Conservation (phyloP, 345 rosid species). For the Eutrema yunnanense region DNA sequence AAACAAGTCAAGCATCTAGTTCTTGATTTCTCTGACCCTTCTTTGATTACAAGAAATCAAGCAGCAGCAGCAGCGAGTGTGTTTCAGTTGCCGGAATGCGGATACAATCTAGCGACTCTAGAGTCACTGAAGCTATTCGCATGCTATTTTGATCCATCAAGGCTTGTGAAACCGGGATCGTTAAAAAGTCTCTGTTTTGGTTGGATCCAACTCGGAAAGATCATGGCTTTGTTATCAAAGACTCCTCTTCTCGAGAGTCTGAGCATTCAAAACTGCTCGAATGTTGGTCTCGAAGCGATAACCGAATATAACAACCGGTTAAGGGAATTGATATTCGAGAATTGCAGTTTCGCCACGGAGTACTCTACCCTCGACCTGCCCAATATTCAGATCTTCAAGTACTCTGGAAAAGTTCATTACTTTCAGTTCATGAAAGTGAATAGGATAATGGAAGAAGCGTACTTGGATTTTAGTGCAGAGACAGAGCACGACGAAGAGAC, state of each 20-base stretch:
- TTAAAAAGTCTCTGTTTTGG: constrained; percentile 31
- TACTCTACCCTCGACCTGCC: not conserved
- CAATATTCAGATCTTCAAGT: not conserved
- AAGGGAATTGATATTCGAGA: constrained; percentile 22
- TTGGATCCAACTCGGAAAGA: constrained; percentile 13
- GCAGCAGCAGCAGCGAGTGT: not conserved
- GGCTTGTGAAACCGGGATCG: not conserved
- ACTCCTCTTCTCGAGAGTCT: constrained; percentile 33
- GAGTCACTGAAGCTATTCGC: constrained; percentile 26
- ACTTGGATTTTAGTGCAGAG: not conserved
- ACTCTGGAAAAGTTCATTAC: not conserved
- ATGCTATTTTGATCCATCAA: constrained; percentile 18
- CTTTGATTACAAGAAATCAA: not conserved
- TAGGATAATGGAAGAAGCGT: not conserved
- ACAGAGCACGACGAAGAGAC: not conserved
- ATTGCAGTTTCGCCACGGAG: constrained; percentile 9
- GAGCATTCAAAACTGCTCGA: constrained; percentile 35
- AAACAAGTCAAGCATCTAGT: constrained; percentile 12
- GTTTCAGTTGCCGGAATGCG: constrained; percentile 28
- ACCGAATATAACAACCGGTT: not conserved
- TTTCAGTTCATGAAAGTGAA: not conserved
- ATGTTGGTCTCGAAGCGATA: not conserved
- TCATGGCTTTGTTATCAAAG: constrained; percentile 2
- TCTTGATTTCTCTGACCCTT: constrained; percentile 37
- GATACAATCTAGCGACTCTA: constrained; percentile 3